Conservation (phyloP, 192 early-diverging fungal species). For the Entomortierella parvispora region DNA sequence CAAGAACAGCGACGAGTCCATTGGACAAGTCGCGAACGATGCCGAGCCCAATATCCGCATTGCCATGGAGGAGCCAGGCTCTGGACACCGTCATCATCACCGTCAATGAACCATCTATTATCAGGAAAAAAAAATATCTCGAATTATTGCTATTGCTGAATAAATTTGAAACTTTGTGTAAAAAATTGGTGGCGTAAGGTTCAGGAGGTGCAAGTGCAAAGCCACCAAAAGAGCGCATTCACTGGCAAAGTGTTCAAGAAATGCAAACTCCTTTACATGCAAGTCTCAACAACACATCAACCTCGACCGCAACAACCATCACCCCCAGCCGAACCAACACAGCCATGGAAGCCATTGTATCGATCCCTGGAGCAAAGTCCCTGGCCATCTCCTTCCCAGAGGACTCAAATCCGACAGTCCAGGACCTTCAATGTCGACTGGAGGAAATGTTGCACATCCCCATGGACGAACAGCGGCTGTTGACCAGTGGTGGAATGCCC, state of each 20-base stretch:
- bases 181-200: too few species aligned
- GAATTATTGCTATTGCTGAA: neutral
- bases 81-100: constrained; percentile 43
- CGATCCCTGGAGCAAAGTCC: constrained; percentile 39
- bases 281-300: neutral
- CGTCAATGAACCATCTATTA: neutral
- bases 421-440: constrained; percentile 53
- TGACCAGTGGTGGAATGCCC: constrained; percentile 52
- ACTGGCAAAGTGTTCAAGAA: too few species aligned
- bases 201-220: too few species aligned
- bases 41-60: constrained; percentile 26
- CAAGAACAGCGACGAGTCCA: neutral
- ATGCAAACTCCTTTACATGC: too few species aligned
- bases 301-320: neutral
- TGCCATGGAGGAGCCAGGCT: constrained; percentile 42
- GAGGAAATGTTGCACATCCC: constrained; percentile 47
- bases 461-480: constrained; percentile 51
- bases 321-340: neutral
- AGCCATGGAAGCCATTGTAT: constrained; percentile 46
- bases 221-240: too few species aligned
- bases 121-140: too few species aligned
- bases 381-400: constrained; percentile 36
- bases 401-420: constrained; percentile 22
- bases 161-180: neutral
- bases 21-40: neutral